phyloP scores from a whole-genome alignment of 2,329 filamentous ascomycete species.

The Mariannaea elegans region DNA sequence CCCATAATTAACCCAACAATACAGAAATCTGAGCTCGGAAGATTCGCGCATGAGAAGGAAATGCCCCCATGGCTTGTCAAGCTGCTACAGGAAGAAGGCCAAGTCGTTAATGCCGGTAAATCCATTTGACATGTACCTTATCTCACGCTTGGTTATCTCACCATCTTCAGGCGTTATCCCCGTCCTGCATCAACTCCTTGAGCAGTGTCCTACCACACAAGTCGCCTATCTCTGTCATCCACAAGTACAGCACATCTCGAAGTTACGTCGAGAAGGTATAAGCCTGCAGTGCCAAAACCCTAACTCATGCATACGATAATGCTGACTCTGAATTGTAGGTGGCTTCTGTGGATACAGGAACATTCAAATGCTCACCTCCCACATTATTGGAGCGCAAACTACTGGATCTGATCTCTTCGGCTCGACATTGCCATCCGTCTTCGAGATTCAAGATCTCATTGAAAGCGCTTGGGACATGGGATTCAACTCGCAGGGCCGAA shows the following conservation, averaged over 20 bases:
- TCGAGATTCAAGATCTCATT: constrained; percentile 86
- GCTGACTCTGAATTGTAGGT: constrained; percentile 54
- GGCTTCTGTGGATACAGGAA: constrained; percentile 96
- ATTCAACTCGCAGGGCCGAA: constrained; percentile 76
- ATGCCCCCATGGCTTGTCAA: constrained; percentile 77
- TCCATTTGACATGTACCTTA: background rate
- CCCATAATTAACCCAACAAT: constrained; percentile 10
- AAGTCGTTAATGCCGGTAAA: constrained; percentile 62
- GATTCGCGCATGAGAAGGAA: constrained; percentile 75
- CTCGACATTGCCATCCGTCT: constrained; percentile 74
- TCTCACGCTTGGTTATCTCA: constrained; percentile 17
- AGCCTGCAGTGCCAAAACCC: too few species aligned
- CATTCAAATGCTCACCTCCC: constrained; percentile 89
- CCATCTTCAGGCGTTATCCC: constrained; percentile 62
- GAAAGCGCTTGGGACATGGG: constrained; percentile 89
- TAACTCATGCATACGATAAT: background rate
- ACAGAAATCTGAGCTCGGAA: constrained; percentile 72
- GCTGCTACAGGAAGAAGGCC: constrained; percentile 68
- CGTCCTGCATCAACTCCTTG: constrained; percentile 69
- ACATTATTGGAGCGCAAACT: constrained; percentile 69
- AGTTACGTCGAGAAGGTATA: constrained; percentile 76
- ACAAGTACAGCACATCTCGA: constrained; percentile 80
- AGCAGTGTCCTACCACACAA: constrained; percentile 68
- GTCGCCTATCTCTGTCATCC: constrained; percentile 84
- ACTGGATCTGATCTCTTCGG: constrained; percentile 69